phyloP scores from a whole-genome alignment of 1,284 basidiomycete species.

The Volvariella surrecta region DNA sequence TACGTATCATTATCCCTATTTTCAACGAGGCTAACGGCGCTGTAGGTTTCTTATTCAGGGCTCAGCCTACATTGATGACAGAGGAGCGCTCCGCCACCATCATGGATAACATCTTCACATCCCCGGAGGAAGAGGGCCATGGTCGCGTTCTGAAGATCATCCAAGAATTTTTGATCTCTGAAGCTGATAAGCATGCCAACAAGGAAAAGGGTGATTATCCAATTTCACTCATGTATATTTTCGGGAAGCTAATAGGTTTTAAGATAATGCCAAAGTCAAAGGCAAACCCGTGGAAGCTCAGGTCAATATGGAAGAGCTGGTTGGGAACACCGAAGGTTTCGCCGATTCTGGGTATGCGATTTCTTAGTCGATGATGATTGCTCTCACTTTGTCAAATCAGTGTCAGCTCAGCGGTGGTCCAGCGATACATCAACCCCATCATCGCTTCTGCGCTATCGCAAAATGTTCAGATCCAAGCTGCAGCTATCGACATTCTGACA shows the following conservation, averaged over 20 bases:
- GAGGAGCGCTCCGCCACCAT: slow-evolving; percentile 68
- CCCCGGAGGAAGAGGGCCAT: slow-evolving; percentile 61
- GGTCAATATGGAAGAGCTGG: slow-evolving; percentile 79
- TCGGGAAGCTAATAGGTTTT: neutral
- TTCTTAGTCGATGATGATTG: no score
- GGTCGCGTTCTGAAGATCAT: slow-evolving; percentile 79
- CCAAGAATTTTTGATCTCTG: slow-evolving; percentile 81
- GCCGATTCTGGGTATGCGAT: slow-evolving; percentile 82
- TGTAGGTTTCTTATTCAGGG: slow-evolving; percentile 83
- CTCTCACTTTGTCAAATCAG: slow-evolving; percentile 29
- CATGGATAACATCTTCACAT: slow-evolving; percentile 82
- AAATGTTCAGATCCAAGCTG: slow-evolving; percentile 63
- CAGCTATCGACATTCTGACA: slow-evolving; percentile 85
- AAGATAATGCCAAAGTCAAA: slow-evolving; percentile 33
- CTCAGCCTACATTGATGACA: slow-evolving; percentile 86
- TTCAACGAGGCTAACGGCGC: slow-evolving; percentile 5
- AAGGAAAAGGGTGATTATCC: slow-evolving; percentile 49
- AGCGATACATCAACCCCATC: slow-evolving; percentile 83
- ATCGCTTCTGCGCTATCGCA: slow-evolving; percentile 74
- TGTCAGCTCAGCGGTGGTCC: slow-evolving; percentile 88
- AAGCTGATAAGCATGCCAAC: slow-evolving; percentile 66
- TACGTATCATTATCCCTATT: slow-evolving; percentile 19
- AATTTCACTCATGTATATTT: no score
- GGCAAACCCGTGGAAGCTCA: slow-evolving; percentile 41
- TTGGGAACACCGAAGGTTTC: slow-evolving; percentile 91